Evolutionary conservation across 768 basidiomycete species (phyloP).

Genomic region (Leccinum longicurvipes): DNA sequence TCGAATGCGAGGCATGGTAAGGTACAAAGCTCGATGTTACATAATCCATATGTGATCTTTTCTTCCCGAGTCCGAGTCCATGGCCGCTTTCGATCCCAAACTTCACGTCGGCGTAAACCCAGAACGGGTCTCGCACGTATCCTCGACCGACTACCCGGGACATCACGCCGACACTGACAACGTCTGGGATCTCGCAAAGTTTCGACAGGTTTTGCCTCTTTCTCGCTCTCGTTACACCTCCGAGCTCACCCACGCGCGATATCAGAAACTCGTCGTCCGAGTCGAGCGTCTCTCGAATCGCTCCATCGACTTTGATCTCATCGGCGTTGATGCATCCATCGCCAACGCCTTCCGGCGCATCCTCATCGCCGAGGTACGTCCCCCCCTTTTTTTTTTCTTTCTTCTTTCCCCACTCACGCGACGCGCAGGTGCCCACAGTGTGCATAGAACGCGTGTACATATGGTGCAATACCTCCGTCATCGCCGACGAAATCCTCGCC

Average conservation of each 20-base stretch:
- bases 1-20: slow-evolving; percentile 61
- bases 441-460: slow-evolving; percentile 89
- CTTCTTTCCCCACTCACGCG: not conserved
- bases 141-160: slow-evolving; percentile 89
- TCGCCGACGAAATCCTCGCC: slow-evolving; percentile 90
- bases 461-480: slow-evolving; percentile 92
- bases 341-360: slow-evolving; percentile 94
- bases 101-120: slow-evolving; percentile 65
- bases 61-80: no score
- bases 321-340: slow-evolving; percentile 94
- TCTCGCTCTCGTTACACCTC: not conserved
- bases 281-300: slow-evolving; percentile 78
- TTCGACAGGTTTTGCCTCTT: slow-evolving; percentile 61
- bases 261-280: slow-evolving; percentile 73
- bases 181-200: slow-evolving; percentile 74
- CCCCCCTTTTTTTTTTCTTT: not conserved
- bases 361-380: slow-evolving; percentile 84
- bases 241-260: slow-evolving; percentile 14
- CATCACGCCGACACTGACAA: slow-evolving; percentile 83
- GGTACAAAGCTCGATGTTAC: slow-evolving; percentile 9
- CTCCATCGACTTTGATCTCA: slow-evolving; percentile 90
- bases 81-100: slow-evolving; percentile 35
- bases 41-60: slow-evolving; percentile 15
- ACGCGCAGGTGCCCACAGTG: slow-evolving; percentile 76
- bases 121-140: slow-evolving; percentile 75